Conservation (phyloP, 129 eudicot genomes). For the Flaveria robusta region DNA sequence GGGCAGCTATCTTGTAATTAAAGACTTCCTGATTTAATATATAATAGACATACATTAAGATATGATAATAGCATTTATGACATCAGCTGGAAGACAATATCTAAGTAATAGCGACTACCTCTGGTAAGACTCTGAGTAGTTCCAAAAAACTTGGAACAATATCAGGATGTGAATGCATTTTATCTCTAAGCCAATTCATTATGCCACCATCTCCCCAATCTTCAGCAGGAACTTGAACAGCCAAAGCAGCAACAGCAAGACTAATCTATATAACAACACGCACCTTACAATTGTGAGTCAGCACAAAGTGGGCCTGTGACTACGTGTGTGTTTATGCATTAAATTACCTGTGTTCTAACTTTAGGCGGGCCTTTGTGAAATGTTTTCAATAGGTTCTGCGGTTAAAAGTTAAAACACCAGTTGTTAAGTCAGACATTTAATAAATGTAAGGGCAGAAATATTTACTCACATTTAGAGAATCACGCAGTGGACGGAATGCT, state of each 20-base stretch:
- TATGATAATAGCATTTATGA: constrained; percentile 12
- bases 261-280: constrained; percentile 68
- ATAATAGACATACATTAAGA: constrained; percentile 20
- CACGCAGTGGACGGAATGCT: constrained; percentile 93
- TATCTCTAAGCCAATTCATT: constrained; percentile 84
- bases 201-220: constrained; percentile 99
- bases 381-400: constrained; percentile 83
- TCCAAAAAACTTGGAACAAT: constrained; percentile 85
- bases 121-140: constrained; percentile 93
- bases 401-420: constrained; percentile 16
- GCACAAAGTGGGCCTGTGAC: not conserved
- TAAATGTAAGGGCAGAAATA: constrained; percentile 3
- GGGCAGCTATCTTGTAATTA: constrained; percentile 94
- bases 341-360: constrained; percentile 97
- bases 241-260: constrained; percentile 99
- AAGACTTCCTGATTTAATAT: constrained; percentile 66
- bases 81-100: constrained; percentile 21
- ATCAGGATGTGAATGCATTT: constrained; percentile 82
- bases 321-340: not conserved
- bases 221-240: constrained; percentile 95
- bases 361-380: constrained; percentile 96
- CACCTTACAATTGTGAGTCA: constrained; percentile 15
- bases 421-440: constrained; percentile 22
- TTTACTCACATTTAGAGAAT: constrained; percentile 74
- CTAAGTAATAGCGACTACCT: constrained; percentile 51